Conservation (phyloP, 1,284 basidiomycete species). For the Wallemia ichthyophaga region DNA sequence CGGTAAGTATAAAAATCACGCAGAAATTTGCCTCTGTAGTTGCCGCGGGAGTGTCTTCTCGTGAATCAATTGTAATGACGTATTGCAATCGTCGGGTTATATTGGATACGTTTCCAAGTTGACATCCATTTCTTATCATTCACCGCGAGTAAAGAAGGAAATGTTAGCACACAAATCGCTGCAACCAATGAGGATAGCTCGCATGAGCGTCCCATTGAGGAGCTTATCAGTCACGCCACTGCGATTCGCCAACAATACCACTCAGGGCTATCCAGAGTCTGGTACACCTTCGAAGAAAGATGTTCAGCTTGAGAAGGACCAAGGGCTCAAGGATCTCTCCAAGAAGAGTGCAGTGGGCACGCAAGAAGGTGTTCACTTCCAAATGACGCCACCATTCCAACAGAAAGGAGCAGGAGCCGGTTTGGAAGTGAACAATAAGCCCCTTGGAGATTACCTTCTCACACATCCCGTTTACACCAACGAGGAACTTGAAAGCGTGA, state of each 20-base stretch:
- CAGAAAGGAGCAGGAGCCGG: neutral
- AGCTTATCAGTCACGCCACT: neutral
- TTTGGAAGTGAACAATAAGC: neutral
- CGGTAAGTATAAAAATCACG: too few species aligned
- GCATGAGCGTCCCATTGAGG: neutral
- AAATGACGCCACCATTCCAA: neutral
- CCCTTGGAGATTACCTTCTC: constrained; percentile 27
- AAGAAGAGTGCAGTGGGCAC: neutral
- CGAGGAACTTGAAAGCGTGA: constrained; percentile 45
- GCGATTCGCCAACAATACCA: neutral
- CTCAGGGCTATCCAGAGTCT: neutral
- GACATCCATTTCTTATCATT: too few species aligned
- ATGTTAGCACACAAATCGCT: neutral
- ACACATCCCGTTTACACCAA: constrained; percentile 50
- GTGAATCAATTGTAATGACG: too few species aligned
- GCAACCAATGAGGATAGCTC: too few species aligned
- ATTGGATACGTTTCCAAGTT: too few species aligned
- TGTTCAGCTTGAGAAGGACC: neutral
- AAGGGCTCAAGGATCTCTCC: neutral
- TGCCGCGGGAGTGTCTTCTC: too few species aligned
- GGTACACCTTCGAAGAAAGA: neutral
- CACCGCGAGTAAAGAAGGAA: too few species aligned
- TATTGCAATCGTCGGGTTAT: too few species aligned
- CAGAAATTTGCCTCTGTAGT: too few species aligned
- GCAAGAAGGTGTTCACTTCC: neutral